Percentiles rank a stretch among this genome's conserved stretches.
These are phyloP conservation scores for Bipolaris oryzae DNA, from an alignment of 2,329 filamentous ascomycete genomes.

Conservation along the genomic window DNA sequence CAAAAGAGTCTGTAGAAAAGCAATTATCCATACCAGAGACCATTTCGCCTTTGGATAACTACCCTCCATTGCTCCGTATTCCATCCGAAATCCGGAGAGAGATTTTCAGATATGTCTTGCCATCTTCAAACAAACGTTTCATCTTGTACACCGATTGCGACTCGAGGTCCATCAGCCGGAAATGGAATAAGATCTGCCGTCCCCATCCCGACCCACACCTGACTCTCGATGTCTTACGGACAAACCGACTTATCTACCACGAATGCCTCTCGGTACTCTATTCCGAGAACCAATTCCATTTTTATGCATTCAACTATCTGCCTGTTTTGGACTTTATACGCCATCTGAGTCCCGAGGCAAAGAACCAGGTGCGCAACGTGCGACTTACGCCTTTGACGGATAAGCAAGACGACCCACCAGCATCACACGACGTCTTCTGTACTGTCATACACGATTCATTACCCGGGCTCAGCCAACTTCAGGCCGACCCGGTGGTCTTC, in stretches of 20 bases:
- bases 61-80: conserved; percentile 47
- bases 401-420: conserved; percentile 42
- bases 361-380: conserved; percentile 43
- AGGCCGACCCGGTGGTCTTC: conserved; percentile 47
- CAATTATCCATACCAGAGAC: conserved; percentile 47
- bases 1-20: conserved; percentile 42
- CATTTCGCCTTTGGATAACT: conserved; percentile 45
- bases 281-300: conserved; percentile 49
- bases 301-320: conserved; percentile 49
- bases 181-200: conserved; percentile 44
- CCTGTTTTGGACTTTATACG: conserved; percentile 50
- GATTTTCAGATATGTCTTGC: conserved; percentile 48
- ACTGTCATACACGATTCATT: conserved; percentile 49
- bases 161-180: conserved; percentile 46
- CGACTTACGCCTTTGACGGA: conserved; percentile 47
- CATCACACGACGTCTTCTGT: conserved; percentile 46
- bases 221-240: conserved; percentile 45
- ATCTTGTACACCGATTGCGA: conserved; percentile 55
- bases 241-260: conserved; percentile 48
- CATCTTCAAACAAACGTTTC: conserved; percentile 51
- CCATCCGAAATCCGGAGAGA: conserved; percentile 48
- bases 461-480: conserved; percentile 45
- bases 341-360: conserved; percentile 47
- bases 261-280: conserved; percentile 49
- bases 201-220: conserved; percentile 43